Conservation (phyloP, 108 stramenopile genomes). For the Cyclotella kingstonii region DNA sequence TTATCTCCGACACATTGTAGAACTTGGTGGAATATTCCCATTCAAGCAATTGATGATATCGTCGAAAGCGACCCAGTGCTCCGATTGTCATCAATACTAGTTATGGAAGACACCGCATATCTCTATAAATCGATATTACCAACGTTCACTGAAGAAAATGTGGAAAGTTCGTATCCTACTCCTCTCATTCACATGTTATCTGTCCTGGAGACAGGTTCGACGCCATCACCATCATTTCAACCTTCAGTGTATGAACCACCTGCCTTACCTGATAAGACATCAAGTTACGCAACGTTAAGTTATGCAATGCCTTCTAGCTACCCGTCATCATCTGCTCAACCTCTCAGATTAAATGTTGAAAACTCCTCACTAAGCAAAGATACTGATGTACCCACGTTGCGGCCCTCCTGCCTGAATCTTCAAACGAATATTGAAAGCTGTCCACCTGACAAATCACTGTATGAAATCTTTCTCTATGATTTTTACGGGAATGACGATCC, state of each 20-base stretch:
- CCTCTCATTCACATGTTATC: not conserved
- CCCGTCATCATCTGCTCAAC: no score
- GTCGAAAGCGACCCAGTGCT: slow-evolving; percentile 24
- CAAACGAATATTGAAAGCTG: no score
- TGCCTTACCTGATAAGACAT: not conserved
- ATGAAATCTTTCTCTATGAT: no score
- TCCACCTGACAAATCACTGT: no score
- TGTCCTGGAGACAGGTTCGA: not conserved
- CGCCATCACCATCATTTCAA: not conserved
- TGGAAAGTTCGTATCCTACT: slow-evolving; percentile 1
- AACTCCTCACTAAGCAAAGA: no score
- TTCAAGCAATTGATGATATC: slow-evolving; percentile 18
- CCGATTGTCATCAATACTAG: slow-evolving; percentile 16
- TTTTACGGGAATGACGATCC: no score
- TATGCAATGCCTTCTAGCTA: no score
- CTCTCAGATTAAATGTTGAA: no score
- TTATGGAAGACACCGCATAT: slow-evolving; percentile 31
- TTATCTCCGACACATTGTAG: slow-evolving; percentile 4
- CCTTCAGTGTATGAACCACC: not conserved
- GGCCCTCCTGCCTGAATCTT: no score
- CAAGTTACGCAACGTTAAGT: no score
- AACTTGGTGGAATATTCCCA: slow-evolving; percentile 28
- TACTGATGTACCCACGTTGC: no score
- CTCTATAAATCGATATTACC: slow-evolving; percentile 3
- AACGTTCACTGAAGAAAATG: not conserved